These are phyloP conservation scores for Ricinus communis DNA, from an alignment of 345 rosid genomes.

Conservation along the genomic window DNA sequence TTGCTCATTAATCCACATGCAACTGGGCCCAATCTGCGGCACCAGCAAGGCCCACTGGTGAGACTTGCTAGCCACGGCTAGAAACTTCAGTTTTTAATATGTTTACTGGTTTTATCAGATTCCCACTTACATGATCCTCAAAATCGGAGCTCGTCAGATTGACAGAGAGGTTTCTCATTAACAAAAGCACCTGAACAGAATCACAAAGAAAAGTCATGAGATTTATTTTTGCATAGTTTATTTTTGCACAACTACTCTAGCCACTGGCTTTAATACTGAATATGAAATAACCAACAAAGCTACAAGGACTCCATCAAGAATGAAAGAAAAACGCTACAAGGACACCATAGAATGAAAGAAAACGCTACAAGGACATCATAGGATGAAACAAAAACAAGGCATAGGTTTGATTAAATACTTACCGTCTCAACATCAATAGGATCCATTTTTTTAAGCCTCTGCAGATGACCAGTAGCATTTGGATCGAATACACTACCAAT, in stretches of 20 bases:
- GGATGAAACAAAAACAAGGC: conserved; percentile 8
- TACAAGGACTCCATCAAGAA: background rate
- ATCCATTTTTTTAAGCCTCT: conserved; percentile 83
- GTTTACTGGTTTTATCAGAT: background rate
- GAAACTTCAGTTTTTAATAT: background rate
- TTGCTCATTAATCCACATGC: background rate
- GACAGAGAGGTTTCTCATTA: conserved; percentile 93
- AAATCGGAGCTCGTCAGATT: conserved; percentile 84
- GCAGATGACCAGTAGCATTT: conserved; percentile 58
- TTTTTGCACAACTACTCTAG: too few species aligned
- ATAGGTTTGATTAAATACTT: conserved; percentile 19
- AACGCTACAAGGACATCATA: too few species aligned
- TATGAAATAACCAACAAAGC: background rate
- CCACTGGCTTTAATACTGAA: background rate
- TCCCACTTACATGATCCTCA: conserved; percentile 80
- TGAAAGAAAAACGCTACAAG: too few species aligned
- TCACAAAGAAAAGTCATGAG: conserved; percentile 18
- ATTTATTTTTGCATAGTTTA: too few species aligned
- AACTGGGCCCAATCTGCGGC: conserved; percentile 5
- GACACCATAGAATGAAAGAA: too few species aligned
- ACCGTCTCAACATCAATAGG: conserved; percentile 93
- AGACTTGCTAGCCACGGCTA: background rate
- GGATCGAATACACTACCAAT: conserved; percentile 92
- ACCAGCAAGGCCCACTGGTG: background rate
- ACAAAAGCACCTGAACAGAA: conserved; percentile 60